Conservation (phyloP, 371 early-diverging fungal species). For the Mucor irregularis region DNA sequence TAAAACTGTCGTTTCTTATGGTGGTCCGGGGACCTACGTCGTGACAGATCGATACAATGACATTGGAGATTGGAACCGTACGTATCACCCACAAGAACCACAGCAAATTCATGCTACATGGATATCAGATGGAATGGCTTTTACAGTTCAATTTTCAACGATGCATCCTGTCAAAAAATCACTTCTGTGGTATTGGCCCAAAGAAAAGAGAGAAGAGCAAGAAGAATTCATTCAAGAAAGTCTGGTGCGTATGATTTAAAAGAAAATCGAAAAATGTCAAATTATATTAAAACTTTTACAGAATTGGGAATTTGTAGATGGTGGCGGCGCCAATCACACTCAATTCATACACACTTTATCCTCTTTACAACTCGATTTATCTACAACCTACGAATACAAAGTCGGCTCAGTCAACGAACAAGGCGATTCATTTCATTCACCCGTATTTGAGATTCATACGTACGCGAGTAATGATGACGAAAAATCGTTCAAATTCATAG, state of each 20-base stretch:
- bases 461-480: not conserved
- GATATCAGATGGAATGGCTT: conserved; percentile 27
- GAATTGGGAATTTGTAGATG: conserved; percentile 35
- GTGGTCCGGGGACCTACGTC: conserved; percentile 22
- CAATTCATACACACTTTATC: conserved; percentile 26
- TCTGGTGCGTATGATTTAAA: not conserved
- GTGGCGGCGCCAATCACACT: conserved; percentile 18
- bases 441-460: not conserved
- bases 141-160: conserved; percentile 38
- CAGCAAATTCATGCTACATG: conserved; percentile 42
- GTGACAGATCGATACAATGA: conserved; percentile 29
- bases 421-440: conserved; percentile 14
- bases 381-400: conserved; percentile 31
- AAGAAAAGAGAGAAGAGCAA: not conserved
- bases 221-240: not conserved
- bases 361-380: conserved; percentile 10
- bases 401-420: conserved; percentile 9
- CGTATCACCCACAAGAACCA: conserved; percentile 32
- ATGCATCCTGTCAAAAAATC: conserved; percentile 8
- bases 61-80: conserved; percentile 31
- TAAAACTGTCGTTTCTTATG: conserved; percentile 11
- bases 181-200: conserved; percentile 31
- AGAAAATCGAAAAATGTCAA: not conserved
- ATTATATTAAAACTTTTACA: too few species aligned
- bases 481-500: conserved; percentile 19